phyloP scores from a whole-genome alignment of 768 basidiomycete genomes.

The Suillus brevipes region DNA sequence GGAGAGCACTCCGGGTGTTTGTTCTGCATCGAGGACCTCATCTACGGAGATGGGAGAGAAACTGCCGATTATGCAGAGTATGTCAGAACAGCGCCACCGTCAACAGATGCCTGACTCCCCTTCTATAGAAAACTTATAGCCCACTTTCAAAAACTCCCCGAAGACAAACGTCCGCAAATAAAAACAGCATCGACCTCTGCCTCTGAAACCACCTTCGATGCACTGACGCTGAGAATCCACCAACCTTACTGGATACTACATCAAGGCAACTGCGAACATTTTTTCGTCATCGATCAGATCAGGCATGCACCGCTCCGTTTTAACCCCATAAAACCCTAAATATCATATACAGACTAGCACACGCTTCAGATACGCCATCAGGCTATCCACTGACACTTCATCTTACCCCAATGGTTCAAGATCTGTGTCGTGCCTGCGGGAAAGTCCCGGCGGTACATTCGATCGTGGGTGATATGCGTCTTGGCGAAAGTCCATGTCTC shows the following conservation, averaged over 20 bases:
- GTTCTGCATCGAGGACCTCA: constrained; percentile 60
- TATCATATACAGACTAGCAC: constrained; percentile 47
- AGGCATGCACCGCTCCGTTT: constrained; percentile 41
- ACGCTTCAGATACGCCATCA: constrained; percentile 52
- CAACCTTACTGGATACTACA: constrained; percentile 85
- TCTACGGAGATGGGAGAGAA: constrained; percentile 54
- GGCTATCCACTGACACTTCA: constrained; percentile 72
- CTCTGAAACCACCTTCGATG: constrained; percentile 48
- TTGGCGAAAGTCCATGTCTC: constrained; percentile 78
- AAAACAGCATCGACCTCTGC: constrained; percentile 45
- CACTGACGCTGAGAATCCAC: constrained; percentile 61
- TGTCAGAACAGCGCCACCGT: constrained; percentile 28
- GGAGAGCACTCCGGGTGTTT: constrained; percentile 38
- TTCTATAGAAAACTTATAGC: constrained; percentile 46
- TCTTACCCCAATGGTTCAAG: constrained; percentile 58
- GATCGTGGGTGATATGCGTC: constrained; percentile 66
- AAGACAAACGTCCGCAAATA: constrained; percentile 33
- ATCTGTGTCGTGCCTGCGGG: constrained; percentile 66
- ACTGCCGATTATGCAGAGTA: constrained; percentile 60
- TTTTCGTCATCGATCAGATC: constrained; percentile 70
- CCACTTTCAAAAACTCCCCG: constrained; percentile 34
- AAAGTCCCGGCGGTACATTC: constrained; percentile 71
- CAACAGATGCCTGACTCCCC: not conserved
- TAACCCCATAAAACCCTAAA: constrained; percentile 3
- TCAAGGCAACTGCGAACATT: constrained; percentile 81